Percentiles rank a stretch among this genome's conserved stretches.
These are phyloP conservation scores for Ophiostoma novo-ulmi DNA, from an alignment of 2,329 filamentous ascomycete genomes.

Conservation along the genomic window DNA sequence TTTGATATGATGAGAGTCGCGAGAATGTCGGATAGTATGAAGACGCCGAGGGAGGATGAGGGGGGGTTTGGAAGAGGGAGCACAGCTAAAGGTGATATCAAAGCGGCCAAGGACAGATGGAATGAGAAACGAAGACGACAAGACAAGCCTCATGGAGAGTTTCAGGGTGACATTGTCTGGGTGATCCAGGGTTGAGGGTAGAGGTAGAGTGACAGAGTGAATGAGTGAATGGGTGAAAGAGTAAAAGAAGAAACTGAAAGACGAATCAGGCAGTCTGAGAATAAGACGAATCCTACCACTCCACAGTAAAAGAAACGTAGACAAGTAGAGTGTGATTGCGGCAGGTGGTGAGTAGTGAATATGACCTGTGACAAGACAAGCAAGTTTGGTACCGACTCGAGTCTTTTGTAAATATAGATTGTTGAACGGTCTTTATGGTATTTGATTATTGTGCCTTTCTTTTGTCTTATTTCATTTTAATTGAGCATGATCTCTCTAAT, in stretches of 20 bases:
- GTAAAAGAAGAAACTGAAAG: background rate
- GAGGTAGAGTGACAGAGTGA: background rate
- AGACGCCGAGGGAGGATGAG: background rate
- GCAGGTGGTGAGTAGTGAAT: too few relatives aligned
- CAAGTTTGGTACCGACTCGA: conserved; percentile 6
- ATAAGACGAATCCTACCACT: background rate
- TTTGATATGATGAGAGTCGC: background rate
- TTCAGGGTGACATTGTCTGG: background rate
- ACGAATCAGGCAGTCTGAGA: background rate
- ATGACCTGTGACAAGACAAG: background rate
- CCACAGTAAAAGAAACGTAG: background rate
- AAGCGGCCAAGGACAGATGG: background rate
- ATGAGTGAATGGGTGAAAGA: background rate
- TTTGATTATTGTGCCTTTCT: background rate
- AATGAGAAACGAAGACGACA: background rate
- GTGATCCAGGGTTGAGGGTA: background rate
- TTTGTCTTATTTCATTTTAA: background rate
- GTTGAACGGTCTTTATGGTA: too few relatives aligned
- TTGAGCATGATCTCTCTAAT: background rate
- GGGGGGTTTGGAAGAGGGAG: background rate
- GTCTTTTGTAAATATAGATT: background rate
- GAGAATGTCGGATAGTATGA: background rate
- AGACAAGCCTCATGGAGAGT: background rate
- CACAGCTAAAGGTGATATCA: background rate
- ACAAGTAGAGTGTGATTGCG: background rate